Conservation (phyloP, 345 rosid genomes). For the Lepidium didymum region DNA sequence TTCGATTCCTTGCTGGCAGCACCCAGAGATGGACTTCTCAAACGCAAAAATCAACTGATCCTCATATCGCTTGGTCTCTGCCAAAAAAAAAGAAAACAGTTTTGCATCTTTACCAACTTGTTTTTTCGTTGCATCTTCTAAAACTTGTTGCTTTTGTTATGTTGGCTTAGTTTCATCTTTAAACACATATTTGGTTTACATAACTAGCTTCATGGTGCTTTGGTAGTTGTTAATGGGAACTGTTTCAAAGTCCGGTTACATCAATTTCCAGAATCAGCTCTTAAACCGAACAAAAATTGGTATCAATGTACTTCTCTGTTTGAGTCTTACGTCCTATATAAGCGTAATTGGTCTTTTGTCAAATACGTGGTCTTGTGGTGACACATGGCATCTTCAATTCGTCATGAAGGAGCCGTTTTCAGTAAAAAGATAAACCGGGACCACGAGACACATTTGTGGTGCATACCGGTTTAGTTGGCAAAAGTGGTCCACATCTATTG, state of each 20-base stretch:
- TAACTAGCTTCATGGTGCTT: background rate
- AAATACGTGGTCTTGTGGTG: constrained; percentile 19
- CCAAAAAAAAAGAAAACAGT: background rate
- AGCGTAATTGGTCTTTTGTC: constrained; percentile 8
- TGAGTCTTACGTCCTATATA: background rate
- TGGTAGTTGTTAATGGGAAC: background rate
- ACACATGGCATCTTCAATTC: background rate
- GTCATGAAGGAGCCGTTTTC: constrained; percentile 18
- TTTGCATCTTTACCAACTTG: constrained; percentile 8
- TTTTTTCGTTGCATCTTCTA: constrained; percentile 1
- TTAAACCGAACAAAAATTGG: background rate
- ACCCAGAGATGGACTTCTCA: constrained; percentile 98
- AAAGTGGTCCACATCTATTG: constrained; percentile 18
- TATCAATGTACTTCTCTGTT: background rate
- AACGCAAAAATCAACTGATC: constrained; percentile 59
- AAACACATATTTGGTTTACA: background rate
- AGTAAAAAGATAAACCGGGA: constrained; percentile 12
- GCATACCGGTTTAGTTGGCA: constrained; percentile 18
- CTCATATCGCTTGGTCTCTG: background rate
- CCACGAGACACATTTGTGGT: constrained; percentile 13
- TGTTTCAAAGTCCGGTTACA: background rate
- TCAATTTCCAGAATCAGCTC: background rate
- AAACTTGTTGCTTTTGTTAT: background rate
- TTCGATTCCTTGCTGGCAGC: constrained; percentile 44
- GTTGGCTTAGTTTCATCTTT: background rate